Conservation (phyloP, 495 filamentous ascomycete species). For the Aspergillus diversus region DNA sequence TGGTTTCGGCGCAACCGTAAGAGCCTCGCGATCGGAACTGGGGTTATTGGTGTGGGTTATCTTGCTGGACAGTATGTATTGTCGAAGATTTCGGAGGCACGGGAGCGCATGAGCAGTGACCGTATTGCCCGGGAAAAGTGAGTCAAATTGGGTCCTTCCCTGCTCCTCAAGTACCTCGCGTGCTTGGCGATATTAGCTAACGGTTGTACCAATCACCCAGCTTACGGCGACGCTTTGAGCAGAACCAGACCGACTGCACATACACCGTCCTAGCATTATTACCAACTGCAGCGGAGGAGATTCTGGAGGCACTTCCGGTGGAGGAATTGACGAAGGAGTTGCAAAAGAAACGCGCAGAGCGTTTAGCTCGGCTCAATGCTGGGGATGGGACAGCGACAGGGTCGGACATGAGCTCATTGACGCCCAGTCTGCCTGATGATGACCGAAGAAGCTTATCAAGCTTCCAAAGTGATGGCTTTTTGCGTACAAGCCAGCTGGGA, state of each 20-base stretch:
- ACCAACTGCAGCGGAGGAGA: conserved; percentile 86
- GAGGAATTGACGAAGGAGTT: conserved; percentile 88
- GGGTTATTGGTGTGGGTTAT: conserved; percentile 87
- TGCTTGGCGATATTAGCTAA: conserved; percentile 21
- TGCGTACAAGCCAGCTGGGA: conserved; percentile 76
- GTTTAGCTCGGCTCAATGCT: conserved; percentile 60
- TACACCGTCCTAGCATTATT: conserved; percentile 96
- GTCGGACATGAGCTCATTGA: conserved; percentile 67
- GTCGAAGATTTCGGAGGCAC: conserved; percentile 85
- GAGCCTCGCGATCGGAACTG: conserved; percentile 81
- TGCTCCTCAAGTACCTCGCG: conserved; percentile 9
- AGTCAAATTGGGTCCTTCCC: conserved; percentile 28
- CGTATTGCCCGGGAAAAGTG: conserved; percentile 96
- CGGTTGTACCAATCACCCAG: conserved; percentile 45
- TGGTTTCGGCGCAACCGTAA: conserved; percentile 94
- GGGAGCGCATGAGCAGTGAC: conserved; percentile 93
- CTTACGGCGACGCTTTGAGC: conserved; percentile 91
- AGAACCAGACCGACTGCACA: conserved; percentile 98
- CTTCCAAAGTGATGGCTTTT: conserved; percentile 75
- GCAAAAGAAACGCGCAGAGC: conserved; percentile 87
- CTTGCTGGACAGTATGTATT: conserved; percentile 90
- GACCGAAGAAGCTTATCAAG: conserved; percentile 78
- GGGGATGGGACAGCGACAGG: conserved; percentile 49
- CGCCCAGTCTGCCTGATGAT: conserved; percentile 82
- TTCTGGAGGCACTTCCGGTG: conserved; percentile 84